phyloP scores from a whole-genome alignment of 495 filamentous ascomycete genomes.

The Podospora tetraspora region DNA sequence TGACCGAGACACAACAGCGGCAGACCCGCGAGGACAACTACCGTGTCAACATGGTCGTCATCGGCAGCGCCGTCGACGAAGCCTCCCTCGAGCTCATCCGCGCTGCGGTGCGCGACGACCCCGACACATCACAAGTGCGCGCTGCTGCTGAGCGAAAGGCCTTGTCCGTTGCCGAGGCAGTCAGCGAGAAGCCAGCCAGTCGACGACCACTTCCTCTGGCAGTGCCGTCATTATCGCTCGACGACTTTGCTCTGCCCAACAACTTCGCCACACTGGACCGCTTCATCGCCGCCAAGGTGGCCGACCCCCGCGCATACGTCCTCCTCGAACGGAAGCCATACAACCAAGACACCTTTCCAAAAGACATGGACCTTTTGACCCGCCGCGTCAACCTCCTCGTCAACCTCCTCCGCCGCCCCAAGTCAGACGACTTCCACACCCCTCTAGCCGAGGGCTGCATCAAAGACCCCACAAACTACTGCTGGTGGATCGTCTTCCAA shows the following conservation, averaged over 20 bases:
- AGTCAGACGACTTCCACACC: conserved; percentile 3
- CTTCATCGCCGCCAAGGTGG: conserved; percentile 4
- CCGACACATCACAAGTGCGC: conserved; percentile 4
- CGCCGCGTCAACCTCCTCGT: conserved; percentile 14
- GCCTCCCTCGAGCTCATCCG: conserved; percentile 10
- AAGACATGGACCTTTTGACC: conserved; percentile 1
- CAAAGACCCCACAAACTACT: not conserved
- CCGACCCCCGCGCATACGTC: not conserved
- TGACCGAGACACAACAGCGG: conserved; percentile 6
- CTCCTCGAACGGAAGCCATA: conserved; percentile 14
- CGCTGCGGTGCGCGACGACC: conserved; percentile 5
- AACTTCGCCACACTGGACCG: not conserved
- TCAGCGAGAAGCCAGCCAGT: not conserved
- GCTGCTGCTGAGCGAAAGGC: conserved; percentile 10
- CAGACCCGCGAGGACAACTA: conserved; percentile 7
- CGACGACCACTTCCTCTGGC: not conserved
- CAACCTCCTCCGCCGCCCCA: conserved; percentile 6
- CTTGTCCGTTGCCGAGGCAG: not conserved
- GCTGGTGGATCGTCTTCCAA: conserved; percentile 13
- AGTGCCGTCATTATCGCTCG: conserved; percentile 1
- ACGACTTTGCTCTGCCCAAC: conserved; percentile 1
- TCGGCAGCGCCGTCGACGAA: conserved; percentile 14
- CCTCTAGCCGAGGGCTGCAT: conserved; percentile 11
- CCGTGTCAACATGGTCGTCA: conserved; percentile 14
- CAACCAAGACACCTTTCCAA: conserved; percentile 5